Base-by-base conservation (phyloP, 2,329 filamentous ascomycete genomes). In the Calcarisporium arbuscula region DNA sequence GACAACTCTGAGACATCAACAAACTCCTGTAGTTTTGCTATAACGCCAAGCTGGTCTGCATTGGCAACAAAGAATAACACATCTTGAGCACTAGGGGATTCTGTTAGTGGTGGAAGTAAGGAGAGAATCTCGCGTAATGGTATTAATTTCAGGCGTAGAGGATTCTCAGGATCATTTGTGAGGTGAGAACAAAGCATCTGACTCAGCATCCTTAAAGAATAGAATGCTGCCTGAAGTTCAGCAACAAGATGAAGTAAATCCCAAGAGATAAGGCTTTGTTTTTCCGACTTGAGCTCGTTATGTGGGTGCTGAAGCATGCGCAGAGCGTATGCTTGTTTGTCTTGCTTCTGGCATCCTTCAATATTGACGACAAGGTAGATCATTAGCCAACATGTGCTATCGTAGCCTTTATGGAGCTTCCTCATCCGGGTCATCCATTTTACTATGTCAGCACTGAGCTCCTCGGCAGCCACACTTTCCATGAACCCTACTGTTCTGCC, bases 191-290 rank as follows among this genome's bases (percentile, higher is more conserved):
- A 41, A 3, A 64, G 33, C 8, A 61, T 48, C 17, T 60, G 58
- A 3, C 71, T 42, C 5, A 77, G 36, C 17, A 64, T 49, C n/a
- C 77, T 67, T 2, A 83, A 49, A 1, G 79, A 82, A 48, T 83
- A 84, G 6, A 76, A 54, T 1, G 68, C 63, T 5, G 73, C 74
- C 35, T 81, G 74, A 0, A 77, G 54, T 42, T 81, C 74, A 1
- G 79, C 77, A 8, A 67, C 53, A 30, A 82, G 63, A 46, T 86
- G 81, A 28, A 82, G 56, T 14, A 70, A 59, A 8, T 70, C 61
- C 82, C 80, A 85, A 2, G 44, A 53, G 30, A 47, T n/a, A 19
- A n/a, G n/a, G n/a, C n/a, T n/a, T n/a, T n/a, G n/a, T n/a, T n/a
- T n/a, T n/a, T n/a, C n/a, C n/a, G n/a, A 12, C 12, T 29, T 23